These are phyloP conservation scores for Paracorniculantispora psalliotae DNA, from an alignment of 2,329 filamentous ascomycete genomes.

Conservation along the genomic window DNA sequence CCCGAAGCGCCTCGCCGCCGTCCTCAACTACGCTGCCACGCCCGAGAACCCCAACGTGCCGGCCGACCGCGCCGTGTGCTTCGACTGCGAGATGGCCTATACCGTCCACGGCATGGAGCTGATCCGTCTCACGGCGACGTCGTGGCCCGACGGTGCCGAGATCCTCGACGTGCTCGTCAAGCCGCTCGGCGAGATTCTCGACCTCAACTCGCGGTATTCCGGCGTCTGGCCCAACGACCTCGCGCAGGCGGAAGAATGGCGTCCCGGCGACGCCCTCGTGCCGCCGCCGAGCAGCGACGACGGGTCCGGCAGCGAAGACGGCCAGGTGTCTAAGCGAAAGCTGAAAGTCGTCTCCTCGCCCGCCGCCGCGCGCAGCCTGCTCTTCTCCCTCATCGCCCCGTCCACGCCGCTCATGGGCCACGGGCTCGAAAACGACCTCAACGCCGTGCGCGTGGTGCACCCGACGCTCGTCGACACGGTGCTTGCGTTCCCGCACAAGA, in stretches of 20 bases:
- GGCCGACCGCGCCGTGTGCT: conserved; percentile 62
- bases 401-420: conserved; percentile 85
- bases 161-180: conserved; percentile 81
- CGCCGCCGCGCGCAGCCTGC: conserved; percentile 64
- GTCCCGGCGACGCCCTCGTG: conserved; percentile 20
- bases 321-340: conserved; percentile 31
- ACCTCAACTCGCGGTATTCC: conserved; percentile 89
- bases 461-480: conserved; percentile 81
- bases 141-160: conserved; percentile 73
- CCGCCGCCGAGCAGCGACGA: conserved; percentile 23
- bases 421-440: conserved; percentile 92
- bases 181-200: conserved; percentile 77
- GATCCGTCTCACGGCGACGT: conserved; percentile 80
- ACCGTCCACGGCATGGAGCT: conserved; percentile 85
- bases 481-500: conserved; percentile 73
- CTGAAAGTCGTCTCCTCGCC: conserved; percentile 75
- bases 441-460: conserved; percentile 77
- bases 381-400: conserved; percentile 71
- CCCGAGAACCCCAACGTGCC: conserved; percentile 56
- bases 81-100: conserved; percentile 98
- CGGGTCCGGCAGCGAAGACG: conserved; percentile 22
- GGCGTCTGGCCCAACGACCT: conserved; percentile 79
- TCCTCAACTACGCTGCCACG: conserved; percentile 77
- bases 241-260: conserved; percentile 58
- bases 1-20: conserved; percentile 66